Evolutionary conservation across 495 filamentous ascomycete species (phyloP).

Genomic region (Astrothelium subdiscretum): DNA sequence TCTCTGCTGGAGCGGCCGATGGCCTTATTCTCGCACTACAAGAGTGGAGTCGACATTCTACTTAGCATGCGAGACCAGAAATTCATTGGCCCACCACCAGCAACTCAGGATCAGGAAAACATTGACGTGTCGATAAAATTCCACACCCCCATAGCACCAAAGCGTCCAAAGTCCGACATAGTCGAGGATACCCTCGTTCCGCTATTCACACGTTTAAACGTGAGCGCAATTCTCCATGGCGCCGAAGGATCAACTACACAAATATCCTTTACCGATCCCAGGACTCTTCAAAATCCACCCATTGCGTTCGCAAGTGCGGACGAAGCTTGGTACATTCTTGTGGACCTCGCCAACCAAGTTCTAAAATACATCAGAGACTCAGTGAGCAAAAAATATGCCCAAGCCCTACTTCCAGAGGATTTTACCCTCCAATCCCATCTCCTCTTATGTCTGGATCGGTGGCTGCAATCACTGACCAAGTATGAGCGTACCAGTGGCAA

Average conservation of each 20-base stretch:
- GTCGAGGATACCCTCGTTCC: neutral
- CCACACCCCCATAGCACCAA: neutral
- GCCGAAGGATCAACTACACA: neutral
- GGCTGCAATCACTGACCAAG: neutral
- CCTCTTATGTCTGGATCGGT: neutral
- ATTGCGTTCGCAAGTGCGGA: neutral
- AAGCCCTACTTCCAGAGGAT: neutral
- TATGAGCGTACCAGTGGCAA: neutral
- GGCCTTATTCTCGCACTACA: constrained; percentile 11
- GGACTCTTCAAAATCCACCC: neutral
- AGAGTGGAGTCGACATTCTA: constrained; percentile 9
- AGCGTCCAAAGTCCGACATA: neutral
- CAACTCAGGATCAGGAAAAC: neutral
- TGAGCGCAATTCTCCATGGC: neutral
- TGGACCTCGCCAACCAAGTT: neutral
- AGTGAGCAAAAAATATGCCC: neutral
- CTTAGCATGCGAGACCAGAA: neutral
- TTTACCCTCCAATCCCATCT: neutral
- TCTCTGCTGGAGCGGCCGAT: constrained; percentile 5
- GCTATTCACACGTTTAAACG: neutral
- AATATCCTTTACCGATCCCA: neutral
- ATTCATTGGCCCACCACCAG: neutral
- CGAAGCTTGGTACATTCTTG: neutral
- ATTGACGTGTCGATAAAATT: neutral
- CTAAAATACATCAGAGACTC: neutral